phyloP scores from a whole-genome alignment of 805 yeast species.

The Barnettozyma vustinii region DNA sequence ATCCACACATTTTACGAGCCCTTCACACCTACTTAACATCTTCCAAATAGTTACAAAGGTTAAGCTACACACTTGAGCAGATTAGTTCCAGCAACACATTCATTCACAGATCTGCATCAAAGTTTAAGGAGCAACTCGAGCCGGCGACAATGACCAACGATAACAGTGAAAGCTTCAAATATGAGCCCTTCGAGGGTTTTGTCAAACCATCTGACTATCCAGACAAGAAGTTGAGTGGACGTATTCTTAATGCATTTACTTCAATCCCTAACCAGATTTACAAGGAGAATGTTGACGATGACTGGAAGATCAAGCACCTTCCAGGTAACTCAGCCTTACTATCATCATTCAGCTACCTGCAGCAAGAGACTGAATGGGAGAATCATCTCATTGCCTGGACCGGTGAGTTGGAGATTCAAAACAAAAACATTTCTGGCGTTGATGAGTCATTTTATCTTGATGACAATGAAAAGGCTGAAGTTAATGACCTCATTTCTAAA shows the following conservation, averaged over 20 bases:
- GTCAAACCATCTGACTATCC: slow-evolving; percentile 23
- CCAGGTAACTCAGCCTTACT: slow-evolving; percentile 85
- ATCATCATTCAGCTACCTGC: slow-evolving; percentile 63
- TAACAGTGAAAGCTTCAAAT: slow-evolving; percentile 1
- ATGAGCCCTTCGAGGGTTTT: slow-evolving; percentile 14
- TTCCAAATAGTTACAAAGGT: too few relatives aligned
- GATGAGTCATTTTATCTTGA: slow-evolving; percentile 60
- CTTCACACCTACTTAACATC: not conserved
- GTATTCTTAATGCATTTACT: slow-evolving; percentile 64
- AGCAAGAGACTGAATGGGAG: slow-evolving; percentile 73
- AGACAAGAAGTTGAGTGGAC: slow-evolving; percentile 37
- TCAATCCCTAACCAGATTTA: slow-evolving; percentile 59
- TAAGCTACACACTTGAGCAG: too few relatives aligned
- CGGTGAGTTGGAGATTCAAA: slow-evolving; percentile 57
- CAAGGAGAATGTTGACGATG: slow-evolving; percentile 32
- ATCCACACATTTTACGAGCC: not conserved
- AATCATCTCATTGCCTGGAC: slow-evolving; percentile 92
- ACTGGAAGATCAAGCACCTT: slow-evolving; percentile 46
- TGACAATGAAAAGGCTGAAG: slow-evolving; percentile 45
- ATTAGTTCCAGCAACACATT: not conserved
- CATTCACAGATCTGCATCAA: too few relatives aligned
- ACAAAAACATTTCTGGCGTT: slow-evolving; percentile 7
- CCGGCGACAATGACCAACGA: slow-evolving; percentile 1
- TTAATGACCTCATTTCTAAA: slow-evolving; percentile 42
- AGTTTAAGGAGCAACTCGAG: too few relatives aligned